These are phyloP conservation scores for Xylaria sp. DNA, from an alignment of 2,329 filamentous ascomycete species.

Conservation along the genomic window DNA sequence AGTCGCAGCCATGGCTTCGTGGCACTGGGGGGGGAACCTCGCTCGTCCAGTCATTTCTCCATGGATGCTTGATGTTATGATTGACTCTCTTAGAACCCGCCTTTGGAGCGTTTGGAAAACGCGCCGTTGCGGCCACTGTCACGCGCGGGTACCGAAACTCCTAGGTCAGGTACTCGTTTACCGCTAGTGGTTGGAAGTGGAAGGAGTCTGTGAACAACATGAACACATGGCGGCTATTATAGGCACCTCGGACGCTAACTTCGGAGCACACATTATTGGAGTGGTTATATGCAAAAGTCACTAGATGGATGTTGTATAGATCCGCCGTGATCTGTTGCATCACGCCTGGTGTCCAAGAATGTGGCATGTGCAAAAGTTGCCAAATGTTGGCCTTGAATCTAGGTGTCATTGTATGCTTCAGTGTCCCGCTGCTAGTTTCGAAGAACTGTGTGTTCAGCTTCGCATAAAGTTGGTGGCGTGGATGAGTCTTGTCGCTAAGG, in stretches of 20 bases:
- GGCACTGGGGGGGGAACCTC: constrained; percentile 42
- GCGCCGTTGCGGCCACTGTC: constrained; percentile 43
- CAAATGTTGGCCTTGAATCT: constrained; percentile 47
- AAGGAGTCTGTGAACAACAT: constrained; percentile 43
- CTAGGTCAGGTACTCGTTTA: constrained; percentile 48
- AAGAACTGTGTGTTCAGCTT: constrained; percentile 44
- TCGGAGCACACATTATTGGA: constrained; percentile 39
- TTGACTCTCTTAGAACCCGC: constrained; percentile 27
- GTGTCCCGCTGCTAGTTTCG: neutral
- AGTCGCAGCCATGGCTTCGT: constrained; percentile 39
- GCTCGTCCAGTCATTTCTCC: constrained; percentile 44
- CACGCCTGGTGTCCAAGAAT: constrained; percentile 47
- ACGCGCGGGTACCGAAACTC: constrained; percentile 52
- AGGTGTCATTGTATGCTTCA: neutral
- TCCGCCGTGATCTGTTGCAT: constrained; percentile 51
- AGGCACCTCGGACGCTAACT: constrained; percentile 47
- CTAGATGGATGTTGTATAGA: constrained; percentile 50
- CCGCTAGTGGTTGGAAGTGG: constrained; percentile 51
- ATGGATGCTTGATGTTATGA: constrained; percentile 39
- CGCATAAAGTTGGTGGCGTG: constrained; percentile 45
- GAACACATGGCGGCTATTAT: constrained; percentile 52
- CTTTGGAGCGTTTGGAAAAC: constrained; percentile 41
- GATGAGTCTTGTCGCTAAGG: constrained; percentile 43
- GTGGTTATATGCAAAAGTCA: constrained; percentile 46
- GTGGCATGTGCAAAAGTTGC: constrained; percentile 49